Evolutionary conservation across 805 yeast species (phyloP).

Genomic region (Zygosaccharomyces bisporus): DNA sequence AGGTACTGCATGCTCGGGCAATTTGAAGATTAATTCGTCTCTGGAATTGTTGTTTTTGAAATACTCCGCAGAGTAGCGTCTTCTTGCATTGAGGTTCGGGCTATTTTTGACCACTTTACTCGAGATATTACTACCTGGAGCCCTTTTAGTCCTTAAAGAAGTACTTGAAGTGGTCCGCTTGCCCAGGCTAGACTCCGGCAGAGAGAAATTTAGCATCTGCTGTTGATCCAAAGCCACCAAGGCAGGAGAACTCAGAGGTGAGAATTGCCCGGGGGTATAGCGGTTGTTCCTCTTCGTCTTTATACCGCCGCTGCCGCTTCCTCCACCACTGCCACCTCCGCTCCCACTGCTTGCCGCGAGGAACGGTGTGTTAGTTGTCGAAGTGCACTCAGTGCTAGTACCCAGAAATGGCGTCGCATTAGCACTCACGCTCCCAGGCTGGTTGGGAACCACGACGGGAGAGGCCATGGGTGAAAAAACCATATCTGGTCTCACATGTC

Average conservation of each 20-base stretch:
- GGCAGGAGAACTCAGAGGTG: conserved; percentile 67
- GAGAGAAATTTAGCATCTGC: conserved; percentile 21
- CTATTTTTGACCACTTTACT: conserved; percentile 33
- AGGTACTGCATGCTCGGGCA: conserved; percentile 29
- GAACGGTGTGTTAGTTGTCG: conserved; percentile 36
- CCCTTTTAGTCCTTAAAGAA: conserved; percentile 6
- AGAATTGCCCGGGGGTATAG: conserved; percentile 11
- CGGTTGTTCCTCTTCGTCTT: conserved; percentile 9
- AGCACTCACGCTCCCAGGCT: conserved; percentile 11
- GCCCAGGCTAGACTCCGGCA: conserved; percentile 19
- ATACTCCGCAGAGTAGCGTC: conserved; percentile 15
- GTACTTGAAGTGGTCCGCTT: conserved; percentile 6
- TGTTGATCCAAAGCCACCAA: conserved; percentile 41
- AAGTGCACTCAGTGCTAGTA: conserved; percentile 7
- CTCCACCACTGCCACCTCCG: conserved; percentile 34
- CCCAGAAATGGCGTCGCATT: conserved; percentile 23
- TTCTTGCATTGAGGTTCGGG: conserved; percentile 28
- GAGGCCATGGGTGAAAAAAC: conserved; percentile 74
- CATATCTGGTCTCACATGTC: conserved; percentile 49
- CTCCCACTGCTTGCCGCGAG: conserved; percentile 7
- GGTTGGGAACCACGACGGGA: conserved; percentile 56
- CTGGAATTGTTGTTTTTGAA: conserved; percentile 18
- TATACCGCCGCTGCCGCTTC: conserved; percentile 34
- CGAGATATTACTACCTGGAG: conserved; percentile 19
- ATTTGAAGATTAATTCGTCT: conserved; percentile 30